phyloP scores from a whole-genome alignment of 768 basidiomycete genomes.

The Gymnopilus dilepis region DNA sequence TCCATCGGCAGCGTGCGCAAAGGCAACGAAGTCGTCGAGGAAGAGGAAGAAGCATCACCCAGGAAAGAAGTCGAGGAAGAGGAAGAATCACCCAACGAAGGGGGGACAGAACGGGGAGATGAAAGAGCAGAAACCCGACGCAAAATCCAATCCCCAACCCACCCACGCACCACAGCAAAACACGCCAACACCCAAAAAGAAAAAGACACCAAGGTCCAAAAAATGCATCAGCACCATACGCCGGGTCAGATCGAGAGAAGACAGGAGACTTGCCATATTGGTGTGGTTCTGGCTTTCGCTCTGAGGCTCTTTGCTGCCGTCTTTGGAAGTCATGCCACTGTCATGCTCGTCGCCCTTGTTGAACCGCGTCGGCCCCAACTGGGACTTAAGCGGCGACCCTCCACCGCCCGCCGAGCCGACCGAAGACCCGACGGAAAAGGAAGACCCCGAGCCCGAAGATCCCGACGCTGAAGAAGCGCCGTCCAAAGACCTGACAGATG shows the following conservation, averaged over 20 bases:
- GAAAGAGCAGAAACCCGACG: not conserved
- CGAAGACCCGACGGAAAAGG: not conserved
- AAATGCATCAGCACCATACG: constrained; percentile 24
- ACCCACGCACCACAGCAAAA: not conserved
- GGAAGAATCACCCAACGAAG: no score
- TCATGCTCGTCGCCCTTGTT: constrained; percentile 5
- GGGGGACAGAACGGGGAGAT: not conserved
- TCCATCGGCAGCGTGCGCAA: no score
- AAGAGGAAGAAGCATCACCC: no score
- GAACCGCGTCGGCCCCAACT: not conserved
- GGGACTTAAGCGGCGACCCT: constrained; percentile 5
- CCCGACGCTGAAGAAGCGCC: constrained; percentile 5
- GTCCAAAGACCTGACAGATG: constrained; percentile 17
- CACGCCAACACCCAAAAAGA: constrained; percentile 1
- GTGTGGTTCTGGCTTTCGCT: not conserved
- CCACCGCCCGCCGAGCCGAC: not conserved
- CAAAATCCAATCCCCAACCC: not conserved
- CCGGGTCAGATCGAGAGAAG: constrained; percentile 15
- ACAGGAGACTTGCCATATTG: constrained; percentile 25
- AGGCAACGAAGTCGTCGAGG: no score
- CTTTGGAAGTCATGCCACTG: not conserved
- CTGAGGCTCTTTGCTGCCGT: not conserved
- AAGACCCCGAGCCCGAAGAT: not conserved
- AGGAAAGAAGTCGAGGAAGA: no score
- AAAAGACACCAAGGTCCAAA: constrained; percentile 18